These are phyloP conservation scores for Vigna radiata DNA, from an alignment of 306 rosid species.

Conservation along the genomic window DNA sequence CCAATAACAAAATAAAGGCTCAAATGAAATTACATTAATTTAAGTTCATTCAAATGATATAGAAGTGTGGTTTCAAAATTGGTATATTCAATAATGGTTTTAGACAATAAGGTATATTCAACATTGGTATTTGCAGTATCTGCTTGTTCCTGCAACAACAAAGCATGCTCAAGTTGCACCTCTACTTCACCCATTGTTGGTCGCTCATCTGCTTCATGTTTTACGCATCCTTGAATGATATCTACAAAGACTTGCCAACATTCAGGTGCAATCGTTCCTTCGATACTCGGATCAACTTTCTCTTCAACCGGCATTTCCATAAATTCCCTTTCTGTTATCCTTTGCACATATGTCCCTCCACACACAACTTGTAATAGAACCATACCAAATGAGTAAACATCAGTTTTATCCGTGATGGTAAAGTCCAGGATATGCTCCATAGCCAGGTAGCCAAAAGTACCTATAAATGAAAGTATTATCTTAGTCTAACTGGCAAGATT, in stretches of 20 bases:
- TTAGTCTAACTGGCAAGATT: neutral
- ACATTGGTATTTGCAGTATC: neutral
- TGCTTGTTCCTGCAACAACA: slow-evolving; percentile 44
- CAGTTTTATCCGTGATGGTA: neutral
- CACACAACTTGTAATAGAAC: neutral
- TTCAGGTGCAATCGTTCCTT: slow-evolving; percentile 44
- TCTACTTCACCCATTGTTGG: slow-evolving; percentile 54
- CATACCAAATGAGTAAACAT: slow-evolving; percentile 25
- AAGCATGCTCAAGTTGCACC: slow-evolving; percentile 46
- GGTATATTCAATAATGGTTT: neutral
- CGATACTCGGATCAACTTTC: neutral
- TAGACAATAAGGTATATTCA: neutral
- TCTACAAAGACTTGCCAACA: slow-evolving; percentile 33
- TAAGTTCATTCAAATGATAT: too few species aligned
- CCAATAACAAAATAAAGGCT: too few species aligned
- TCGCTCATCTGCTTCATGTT: neutral
- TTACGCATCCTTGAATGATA: slow-evolving; percentile 32
- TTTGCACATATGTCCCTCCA: neutral
- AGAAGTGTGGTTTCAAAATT: too few species aligned
- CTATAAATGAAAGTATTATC: neutral
- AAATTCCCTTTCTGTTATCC: too few species aligned
- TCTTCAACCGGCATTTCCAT: neutral
- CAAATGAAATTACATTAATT: too few species aligned
- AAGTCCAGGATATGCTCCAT: rapidly evolving
- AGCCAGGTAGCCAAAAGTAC: neutral